A percentile compares a stretch with the other conserved stretches of the same genome.
These are phyloP conservation scores for Luffa acutangula DNA, from an alignment of 306 rosid genomes.

Conservation along the genomic window DNA sequence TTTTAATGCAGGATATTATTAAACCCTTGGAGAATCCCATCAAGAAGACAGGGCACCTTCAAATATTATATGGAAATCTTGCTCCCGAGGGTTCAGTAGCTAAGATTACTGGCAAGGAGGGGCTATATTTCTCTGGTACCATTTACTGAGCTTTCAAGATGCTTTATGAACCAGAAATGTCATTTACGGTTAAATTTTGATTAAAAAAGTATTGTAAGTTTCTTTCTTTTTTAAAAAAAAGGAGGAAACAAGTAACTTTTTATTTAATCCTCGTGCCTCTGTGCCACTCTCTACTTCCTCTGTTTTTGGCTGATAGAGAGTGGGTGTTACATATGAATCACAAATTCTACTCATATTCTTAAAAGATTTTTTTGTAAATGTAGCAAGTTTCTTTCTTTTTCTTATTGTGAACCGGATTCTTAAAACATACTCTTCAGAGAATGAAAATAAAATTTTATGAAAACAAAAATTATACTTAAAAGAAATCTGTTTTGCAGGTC, in stretches of 20 bases:
- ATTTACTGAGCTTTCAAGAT: constrained; percentile 15
- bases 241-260: neutral
- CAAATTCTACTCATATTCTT: neutral
- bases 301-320: neutral
- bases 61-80: constrained; percentile 78
- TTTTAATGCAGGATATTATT: constrained; percentile 56
- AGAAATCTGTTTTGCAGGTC: constrained; percentile 43
- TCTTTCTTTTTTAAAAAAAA: neutral
- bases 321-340: neutral
- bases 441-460: neutral
- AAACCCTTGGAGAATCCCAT: constrained; percentile 88
- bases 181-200: constrained; percentile 4
- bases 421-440: neutral
- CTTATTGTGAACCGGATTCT: neutral
- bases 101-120: constrained; percentile 96
- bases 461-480: too few species aligned
- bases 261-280: neutral
- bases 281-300: neutral
- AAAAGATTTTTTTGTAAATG: neutral
- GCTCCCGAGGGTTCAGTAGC: constrained; percentile 95
- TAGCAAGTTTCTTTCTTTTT: neutral
- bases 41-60: constrained; percentile 92
- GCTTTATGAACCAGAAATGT: neutral
- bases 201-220: neutral
- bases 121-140: constrained; percentile 85